A percentile compares a stretch with the other conserved stretches of the same genome.
phyloP scores from a whole-genome alignment of 164 flowering plant genomes.

The Saururus chinensis region DNA sequence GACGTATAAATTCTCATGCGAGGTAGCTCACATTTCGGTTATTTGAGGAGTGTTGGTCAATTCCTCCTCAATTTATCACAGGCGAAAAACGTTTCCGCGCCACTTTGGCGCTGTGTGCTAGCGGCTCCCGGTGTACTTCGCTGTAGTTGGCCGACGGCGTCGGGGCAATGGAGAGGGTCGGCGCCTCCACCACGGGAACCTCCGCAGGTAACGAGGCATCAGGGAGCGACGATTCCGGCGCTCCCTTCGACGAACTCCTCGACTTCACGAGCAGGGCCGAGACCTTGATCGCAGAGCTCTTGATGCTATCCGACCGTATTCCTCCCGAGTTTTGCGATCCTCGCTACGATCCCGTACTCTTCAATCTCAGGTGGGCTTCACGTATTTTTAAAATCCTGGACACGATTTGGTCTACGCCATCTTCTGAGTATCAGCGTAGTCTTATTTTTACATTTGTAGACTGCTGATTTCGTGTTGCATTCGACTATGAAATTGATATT shows the following conservation, averaged over 20 bases:
- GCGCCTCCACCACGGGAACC: no score
- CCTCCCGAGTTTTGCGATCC: conserved; percentile 16
- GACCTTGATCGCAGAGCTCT: conserved; percentile 18
- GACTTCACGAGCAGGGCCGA: conserved; percentile 16
- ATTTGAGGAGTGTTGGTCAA: no score
- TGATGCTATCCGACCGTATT: conserved; percentile 14
- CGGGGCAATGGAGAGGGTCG: no score
- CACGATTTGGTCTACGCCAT: neutral
- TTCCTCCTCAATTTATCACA: no score
- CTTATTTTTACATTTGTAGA: no score
- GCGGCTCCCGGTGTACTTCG: no score
- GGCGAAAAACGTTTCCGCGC: no score
- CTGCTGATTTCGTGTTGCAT: neutral
- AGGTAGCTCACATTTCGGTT: no score
- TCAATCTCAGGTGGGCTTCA: conserved; percentile 17
- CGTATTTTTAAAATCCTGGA: neutral
- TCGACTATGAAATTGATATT: neutral
- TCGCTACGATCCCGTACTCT: conserved; percentile 19
- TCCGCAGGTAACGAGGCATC: no score
- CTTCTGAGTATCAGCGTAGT: neutral
- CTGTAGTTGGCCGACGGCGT: no score
- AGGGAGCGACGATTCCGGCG: conserved; percentile 6
- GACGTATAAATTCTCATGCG: no score
- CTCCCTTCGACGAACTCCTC: conserved; percentile 14
- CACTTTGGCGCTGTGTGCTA: no score